Evolutionary conservation across 2,329 filamentous ascomycete genomes (phyloP).

Genomic region (Microdochium bolleyi): DNA sequence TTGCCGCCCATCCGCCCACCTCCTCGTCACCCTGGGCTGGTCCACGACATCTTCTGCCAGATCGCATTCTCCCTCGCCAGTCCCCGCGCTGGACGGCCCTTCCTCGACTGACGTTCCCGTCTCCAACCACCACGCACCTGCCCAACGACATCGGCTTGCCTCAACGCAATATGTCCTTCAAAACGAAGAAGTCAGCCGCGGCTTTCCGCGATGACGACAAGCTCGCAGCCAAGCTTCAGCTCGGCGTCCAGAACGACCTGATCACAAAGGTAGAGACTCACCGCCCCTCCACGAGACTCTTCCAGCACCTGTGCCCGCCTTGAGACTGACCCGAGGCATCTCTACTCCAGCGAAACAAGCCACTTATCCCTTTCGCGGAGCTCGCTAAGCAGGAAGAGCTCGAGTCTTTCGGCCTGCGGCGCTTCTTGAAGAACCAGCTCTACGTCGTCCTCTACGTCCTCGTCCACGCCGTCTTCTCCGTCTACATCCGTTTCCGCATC

Average conservation of each 20-base stretch:
- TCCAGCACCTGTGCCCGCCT: background rate
- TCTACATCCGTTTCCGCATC: conserved; percentile 78
- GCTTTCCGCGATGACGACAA: background rate
- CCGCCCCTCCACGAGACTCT: background rate
- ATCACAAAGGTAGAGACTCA: background rate
- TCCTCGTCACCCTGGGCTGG: too few species aligned
- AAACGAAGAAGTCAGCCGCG: background rate
- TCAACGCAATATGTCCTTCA: background rate
- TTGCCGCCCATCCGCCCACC: too few species aligned
- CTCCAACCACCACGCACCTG: background rate
- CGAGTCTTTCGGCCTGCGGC: conserved; percentile 47
- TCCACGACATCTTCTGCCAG: too few species aligned
- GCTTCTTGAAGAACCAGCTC: conserved; percentile 53
- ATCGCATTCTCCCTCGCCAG: background rate
- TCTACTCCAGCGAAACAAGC: background rate
- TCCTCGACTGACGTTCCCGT: background rate
- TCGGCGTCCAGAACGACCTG: background rate
- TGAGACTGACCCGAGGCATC: background rate
- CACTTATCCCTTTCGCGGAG: conserved; percentile 6
- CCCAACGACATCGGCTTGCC: background rate
- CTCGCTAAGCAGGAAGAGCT: conserved; percentile 17
- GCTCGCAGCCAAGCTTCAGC: background rate
- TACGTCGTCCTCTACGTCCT: conserved; percentile 60
- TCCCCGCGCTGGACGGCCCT: too few species aligned
- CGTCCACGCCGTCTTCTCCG: conserved; percentile 75